These are phyloP conservation scores for Purpureocillium takamizusanense DNA, from an alignment of 2,329 filamentous ascomycete species.

Conservation along the genomic window DNA sequence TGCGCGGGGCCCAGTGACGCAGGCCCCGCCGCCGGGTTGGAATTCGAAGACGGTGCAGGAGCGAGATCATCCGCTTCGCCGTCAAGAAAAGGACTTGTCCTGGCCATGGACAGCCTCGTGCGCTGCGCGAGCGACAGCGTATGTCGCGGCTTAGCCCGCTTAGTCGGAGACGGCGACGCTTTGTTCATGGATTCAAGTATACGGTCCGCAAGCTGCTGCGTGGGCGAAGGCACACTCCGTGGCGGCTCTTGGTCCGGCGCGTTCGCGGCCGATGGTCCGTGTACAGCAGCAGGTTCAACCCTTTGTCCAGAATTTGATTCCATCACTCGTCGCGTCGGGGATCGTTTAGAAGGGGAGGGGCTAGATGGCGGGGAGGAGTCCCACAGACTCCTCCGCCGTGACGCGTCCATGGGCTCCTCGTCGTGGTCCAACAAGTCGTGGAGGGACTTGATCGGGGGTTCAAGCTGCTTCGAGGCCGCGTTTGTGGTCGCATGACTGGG, in stretches of 20 bases:
- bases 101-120: conserved; percentile 72
- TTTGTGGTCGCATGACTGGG: conserved; percentile 6
- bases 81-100: conserved; percentile 30
- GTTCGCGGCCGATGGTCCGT: too few species aligned
- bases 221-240: conserved; percentile 23
- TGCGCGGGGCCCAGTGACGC: neutral
- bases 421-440: neutral
- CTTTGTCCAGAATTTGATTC: neutral
- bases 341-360: neutral
- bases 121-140: conserved; percentile 64
- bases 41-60: too few species aligned
- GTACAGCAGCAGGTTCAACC: too few species aligned
- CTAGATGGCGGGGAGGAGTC: conserved; percentile 1
- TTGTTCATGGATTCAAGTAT: conserved; percentile 47
- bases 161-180: conserved; percentile 48
- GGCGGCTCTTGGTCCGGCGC: neutral
- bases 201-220: conserved; percentile 43
- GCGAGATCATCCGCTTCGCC: conserved; percentile 15
- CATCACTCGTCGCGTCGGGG: neutral
- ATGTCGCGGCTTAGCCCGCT: conserved; percentile 38
- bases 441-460: too few species aligned
- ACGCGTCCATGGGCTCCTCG: neutral
- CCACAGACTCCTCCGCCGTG: neutral
- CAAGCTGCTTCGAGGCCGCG: neutral
- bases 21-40: too few species aligned